These are phyloP conservation scores for Penicillium arizonense DNA, from an alignment of 495 filamentous ascomycete genomes.

Conservation along the genomic window DNA sequence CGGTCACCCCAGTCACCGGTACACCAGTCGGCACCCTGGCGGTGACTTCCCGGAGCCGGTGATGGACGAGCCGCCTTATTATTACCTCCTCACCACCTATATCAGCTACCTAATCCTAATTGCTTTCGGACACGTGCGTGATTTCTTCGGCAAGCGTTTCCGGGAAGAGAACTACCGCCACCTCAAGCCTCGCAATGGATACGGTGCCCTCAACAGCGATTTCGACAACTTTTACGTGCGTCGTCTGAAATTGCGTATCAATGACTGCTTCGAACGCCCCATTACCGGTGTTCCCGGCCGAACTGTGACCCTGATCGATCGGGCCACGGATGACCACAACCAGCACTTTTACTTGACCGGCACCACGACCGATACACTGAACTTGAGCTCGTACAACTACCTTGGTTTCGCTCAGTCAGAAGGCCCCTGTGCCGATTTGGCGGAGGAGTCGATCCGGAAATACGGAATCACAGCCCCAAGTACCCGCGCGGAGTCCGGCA, in stretches of 20 bases:
- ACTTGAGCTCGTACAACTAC: constrained; percentile 99
- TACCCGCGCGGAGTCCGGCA: constrained; percentile 79
- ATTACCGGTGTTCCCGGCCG: constrained; percentile 91
- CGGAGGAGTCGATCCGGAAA: constrained; percentile 79
- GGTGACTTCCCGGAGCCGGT: constrained; percentile 75
- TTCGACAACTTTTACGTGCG: constrained; percentile 99
- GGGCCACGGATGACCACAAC: constrained; percentile 85
- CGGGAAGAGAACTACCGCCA: constrained; percentile 79
- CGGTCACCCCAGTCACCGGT: constrained; percentile 73
- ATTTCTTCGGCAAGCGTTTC: constrained; percentile 98
- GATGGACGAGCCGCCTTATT: constrained; percentile 96
- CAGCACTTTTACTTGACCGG: constrained; percentile 82
- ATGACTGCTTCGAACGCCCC: constrained; percentile 92
- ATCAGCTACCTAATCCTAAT: constrained; percentile 96
- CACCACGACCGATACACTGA: constrained; percentile 91
- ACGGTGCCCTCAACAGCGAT: constrained; percentile 95
- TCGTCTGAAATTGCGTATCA: constrained; percentile 87
- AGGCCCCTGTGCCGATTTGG: constrained; percentile 91
- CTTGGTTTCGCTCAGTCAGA: constrained; percentile 98
- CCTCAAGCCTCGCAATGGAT: constrained; percentile 79
- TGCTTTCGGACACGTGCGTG: constrained; percentile 88
- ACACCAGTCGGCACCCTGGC: constrained; percentile 81
- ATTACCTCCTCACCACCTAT: constrained; percentile 94
- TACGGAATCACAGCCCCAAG: constrained; percentile 81
- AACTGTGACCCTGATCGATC: constrained; percentile 88